Percentiles rank a stretch among this genome's conserved stretches.
Evolutionary conservation across 352 stramenopile species (phyloP).

Genomic region (Elongisporangium undulatum): DNA sequence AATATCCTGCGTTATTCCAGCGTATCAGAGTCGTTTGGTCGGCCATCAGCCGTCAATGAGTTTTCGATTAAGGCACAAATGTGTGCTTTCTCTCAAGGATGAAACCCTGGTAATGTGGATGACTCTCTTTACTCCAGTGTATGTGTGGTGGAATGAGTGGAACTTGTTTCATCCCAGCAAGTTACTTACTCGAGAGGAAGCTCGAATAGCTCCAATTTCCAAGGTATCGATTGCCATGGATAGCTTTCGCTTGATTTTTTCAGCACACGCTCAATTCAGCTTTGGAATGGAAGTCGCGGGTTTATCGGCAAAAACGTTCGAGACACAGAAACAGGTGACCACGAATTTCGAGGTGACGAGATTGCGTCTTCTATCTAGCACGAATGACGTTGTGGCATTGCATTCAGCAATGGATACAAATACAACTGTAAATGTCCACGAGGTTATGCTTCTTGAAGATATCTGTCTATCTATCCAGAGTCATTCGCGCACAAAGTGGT

Average conservation of each 20-base stretch:
- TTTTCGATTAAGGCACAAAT: conserved; percentile 37
- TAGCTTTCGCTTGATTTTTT: conserved; percentile 46
- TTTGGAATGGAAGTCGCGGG: conserved; percentile 41
- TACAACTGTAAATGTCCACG: conserved; percentile 21
- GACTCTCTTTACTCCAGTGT: conserved; percentile 50
- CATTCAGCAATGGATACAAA: conserved; percentile 21
- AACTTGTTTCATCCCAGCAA: conserved; percentile 68
- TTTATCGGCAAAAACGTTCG: conserved; percentile 26
- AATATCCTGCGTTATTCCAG: conserved; percentile 65
- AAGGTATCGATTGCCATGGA: conserved; percentile 44
- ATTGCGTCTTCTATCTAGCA: conserved; percentile 33
- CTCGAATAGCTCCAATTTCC: conserved; percentile 62
- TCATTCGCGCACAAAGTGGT: conserved; percentile 48
- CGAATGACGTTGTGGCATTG: conserved; percentile 19
- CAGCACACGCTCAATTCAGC: conserved; percentile 51
- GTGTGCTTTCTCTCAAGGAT: conserved; percentile 65
- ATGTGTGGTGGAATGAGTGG: conserved; percentile 85
- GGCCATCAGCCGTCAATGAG: conserved; percentile 62
- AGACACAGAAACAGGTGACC: conserved; percentile 24
- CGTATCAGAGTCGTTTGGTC: conserved; percentile 77
- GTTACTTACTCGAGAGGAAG: conserved; percentile 32
- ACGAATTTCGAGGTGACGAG: conserved; percentile 24
- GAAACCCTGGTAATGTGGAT: conserved; percentile 76
- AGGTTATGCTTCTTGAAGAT: conserved; percentile 33
- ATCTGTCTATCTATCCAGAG: conserved; percentile 35